phyloP scores from a whole-genome alignment of 2,329 filamentous ascomycete species.

The Phialophora macrospora region DNA sequence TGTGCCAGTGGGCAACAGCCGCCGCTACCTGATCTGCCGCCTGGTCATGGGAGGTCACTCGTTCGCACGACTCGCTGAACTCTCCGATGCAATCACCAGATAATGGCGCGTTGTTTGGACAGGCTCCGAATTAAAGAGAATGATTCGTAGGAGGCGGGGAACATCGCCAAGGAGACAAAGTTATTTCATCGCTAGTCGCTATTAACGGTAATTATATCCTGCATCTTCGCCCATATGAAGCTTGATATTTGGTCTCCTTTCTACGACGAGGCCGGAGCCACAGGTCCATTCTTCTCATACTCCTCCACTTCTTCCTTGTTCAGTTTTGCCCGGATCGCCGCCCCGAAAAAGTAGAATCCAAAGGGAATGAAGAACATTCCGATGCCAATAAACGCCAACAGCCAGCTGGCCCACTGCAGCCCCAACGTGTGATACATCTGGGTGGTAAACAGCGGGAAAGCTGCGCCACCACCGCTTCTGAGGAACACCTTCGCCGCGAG shows the following conservation, averaged over 20 bases:
- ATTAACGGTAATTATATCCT: not conserved
- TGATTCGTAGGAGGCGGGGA: not conserved
- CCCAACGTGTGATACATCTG: conserved; percentile 47
- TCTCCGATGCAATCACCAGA: not conserved
- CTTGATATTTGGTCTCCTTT: not conserved
- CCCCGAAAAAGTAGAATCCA: conserved; percentile 48
- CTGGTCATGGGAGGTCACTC: not conserved
- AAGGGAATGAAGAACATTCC: conserved; percentile 49
- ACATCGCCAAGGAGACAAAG: not conserved
- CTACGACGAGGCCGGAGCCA: not conserved
- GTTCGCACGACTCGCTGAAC: not conserved
- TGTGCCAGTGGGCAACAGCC: not conserved
- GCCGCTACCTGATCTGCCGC: not conserved
- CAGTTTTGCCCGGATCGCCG: conserved; percentile 44
- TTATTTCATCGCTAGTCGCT: not conserved
- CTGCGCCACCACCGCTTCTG: conserved; percentile 48
- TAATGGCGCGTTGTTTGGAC: not conserved
- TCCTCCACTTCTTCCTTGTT: conserved; percentile 20
- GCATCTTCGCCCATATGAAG: not conserved
- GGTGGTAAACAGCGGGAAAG: conserved; percentile 50
- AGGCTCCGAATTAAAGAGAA: not conserved
- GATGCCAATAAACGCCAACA: conserved; percentile 49
- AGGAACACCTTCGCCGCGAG: conserved; percentile 50
- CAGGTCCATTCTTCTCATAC: conserved; percentile 4
- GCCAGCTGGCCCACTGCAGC: conserved; percentile 48